Evolutionary conservation across 768 basidiomycete species (phyloP), one percentile per base, ranked within the genome.

Genomic region (Symmetrospora coprosmae): DNA sequence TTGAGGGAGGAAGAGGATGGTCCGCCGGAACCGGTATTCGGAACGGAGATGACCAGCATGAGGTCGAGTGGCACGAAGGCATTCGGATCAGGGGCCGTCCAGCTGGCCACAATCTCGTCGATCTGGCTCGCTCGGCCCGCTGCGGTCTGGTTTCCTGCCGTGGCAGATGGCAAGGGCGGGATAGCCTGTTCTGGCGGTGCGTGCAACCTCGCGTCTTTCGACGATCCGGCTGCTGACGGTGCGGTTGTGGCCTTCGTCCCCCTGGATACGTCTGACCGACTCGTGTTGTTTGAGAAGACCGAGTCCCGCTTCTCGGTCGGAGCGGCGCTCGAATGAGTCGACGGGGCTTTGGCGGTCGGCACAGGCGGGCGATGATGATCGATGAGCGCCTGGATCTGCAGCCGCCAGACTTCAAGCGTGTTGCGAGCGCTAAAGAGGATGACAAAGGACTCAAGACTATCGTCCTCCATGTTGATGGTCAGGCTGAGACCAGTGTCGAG

Each of bases 401-500:
- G 78, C 70, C 79, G 83, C 94, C 94, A 97, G 0, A 84, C 78
- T 69, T 96, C 88, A 60, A 94, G 78, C 1, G 84, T 84, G n/a
- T 82, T 76, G 30, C 86, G 81, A 55, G 97, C 87, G 69, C 84
- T 85, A 79, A 94, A 99, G 67, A 89, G 84, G 46, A 99, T 79
- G 72, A 96, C 92, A 74, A 99, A 97, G 50, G 85, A 86, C 63
- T 94, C 91, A 56, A 94, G 76, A 34, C 78, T 77, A 69, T 92
- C 88, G 70, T 97, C 92, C 74, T 90, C 87, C 90, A 99, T 96
- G 67, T 88, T 85, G 69, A 99, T 92, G 4, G 92, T 94, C 64
- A 97, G 78, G 70, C 87, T 91, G 75, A 94, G 78, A 72, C 92
- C 91, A 33, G 83, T 83, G 17, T 62, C 67, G 8, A 81, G 77